phyloP scores from a whole-genome alignment of 257 asterid species.

The Cordia subcordata region DNA sequence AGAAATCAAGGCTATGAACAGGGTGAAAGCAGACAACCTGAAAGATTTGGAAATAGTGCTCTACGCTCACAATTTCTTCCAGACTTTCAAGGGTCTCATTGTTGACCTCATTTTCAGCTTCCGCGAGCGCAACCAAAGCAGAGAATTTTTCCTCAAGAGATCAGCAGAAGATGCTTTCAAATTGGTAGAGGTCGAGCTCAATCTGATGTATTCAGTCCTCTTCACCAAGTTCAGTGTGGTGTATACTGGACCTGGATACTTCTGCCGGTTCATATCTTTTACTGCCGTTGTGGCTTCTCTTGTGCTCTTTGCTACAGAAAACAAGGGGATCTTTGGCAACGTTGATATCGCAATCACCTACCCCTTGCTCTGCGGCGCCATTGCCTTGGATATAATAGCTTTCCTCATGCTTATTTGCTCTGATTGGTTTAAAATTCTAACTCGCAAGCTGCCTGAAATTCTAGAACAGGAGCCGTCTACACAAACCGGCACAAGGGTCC shows the following conservation, averaged over 20 bases:
- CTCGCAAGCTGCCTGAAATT: not conserved
- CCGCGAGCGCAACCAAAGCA: conserved; percentile 24
- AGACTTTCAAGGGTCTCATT: conserved; percentile 27
- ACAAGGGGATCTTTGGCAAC: not conserved
- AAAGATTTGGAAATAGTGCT: conserved; percentile 1
- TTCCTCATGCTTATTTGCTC: conserved; percentile 2
- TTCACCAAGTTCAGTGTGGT: conserved; percentile 21
- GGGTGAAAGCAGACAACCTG: not conserved
- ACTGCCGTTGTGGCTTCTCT: not conserved
- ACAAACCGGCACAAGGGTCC: not conserved
- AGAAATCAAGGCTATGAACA: not conserved
- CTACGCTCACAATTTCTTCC: conserved; percentile 20
- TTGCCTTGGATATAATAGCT: conserved; percentile 8
- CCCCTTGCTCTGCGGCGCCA: conserved; percentile 1
- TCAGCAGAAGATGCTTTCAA: conserved; percentile 18
- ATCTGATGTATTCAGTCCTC: conserved; percentile 22
- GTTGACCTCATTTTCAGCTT: conserved; percentile 37
- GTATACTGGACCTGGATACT: conserved; percentile 2
- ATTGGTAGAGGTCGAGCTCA: conserved; percentile 34
- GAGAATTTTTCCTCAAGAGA: conserved; percentile 4
- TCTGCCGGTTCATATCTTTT: conserved; percentile 8
- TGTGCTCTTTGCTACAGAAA: not conserved
- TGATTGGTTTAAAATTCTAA: conserved; percentile 1
- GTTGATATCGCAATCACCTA: conserved; percentile 5
- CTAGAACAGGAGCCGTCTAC: not conserved